A percentile compares a stretch with the other conserved stretches of the same genome.
Evolutionary conservation across 495 filamentous ascomycete species (phyloP).

Genomic region (Lasiosphaeria ovina): DNA sequence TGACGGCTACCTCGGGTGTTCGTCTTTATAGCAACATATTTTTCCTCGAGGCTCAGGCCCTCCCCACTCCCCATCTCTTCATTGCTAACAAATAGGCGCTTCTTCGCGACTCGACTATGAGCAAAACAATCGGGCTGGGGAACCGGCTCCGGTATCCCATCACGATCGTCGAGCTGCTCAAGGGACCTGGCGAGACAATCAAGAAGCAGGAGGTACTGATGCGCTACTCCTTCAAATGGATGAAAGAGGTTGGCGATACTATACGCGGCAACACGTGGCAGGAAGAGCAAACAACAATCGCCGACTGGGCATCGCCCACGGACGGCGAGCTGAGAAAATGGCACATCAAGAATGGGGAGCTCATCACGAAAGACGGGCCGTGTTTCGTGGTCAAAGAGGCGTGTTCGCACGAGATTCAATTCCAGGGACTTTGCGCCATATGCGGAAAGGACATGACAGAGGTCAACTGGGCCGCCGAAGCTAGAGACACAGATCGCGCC

Average conservation of each 20-base stretch:
- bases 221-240: constrained; percentile 77
- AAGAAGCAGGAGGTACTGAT: constrained; percentile 73
- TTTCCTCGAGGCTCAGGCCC: constrained; percentile 7
- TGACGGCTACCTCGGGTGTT: not conserved
- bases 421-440: constrained; percentile 79
- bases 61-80: not conserved
- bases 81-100: not conserved
- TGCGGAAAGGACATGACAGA: constrained; percentile 98
- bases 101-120: constrained; percentile 17
- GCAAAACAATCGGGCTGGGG: constrained; percentile 49
- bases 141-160: constrained; percentile 83
- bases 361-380: constrained; percentile 57
- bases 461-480: constrained; percentile 50
- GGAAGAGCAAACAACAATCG: constrained; percentile 60
- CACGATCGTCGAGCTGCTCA: constrained; percentile 84
- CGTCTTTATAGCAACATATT: not conserved
- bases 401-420: constrained; percentile 89
- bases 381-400: constrained; percentile 84
- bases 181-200: constrained; percentile 69
- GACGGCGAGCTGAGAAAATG: constrained; percentile 76
- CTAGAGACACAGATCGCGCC: constrained; percentile 68
- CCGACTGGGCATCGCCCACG: constrained; percentile 75
- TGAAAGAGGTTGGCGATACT: constrained; percentile 70
- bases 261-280: constrained; percentile 59
- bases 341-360: constrained; percentile 69